Conservation (phyloP, 106 monocot genomes). For the Amphibolis antarctica region DNA sequence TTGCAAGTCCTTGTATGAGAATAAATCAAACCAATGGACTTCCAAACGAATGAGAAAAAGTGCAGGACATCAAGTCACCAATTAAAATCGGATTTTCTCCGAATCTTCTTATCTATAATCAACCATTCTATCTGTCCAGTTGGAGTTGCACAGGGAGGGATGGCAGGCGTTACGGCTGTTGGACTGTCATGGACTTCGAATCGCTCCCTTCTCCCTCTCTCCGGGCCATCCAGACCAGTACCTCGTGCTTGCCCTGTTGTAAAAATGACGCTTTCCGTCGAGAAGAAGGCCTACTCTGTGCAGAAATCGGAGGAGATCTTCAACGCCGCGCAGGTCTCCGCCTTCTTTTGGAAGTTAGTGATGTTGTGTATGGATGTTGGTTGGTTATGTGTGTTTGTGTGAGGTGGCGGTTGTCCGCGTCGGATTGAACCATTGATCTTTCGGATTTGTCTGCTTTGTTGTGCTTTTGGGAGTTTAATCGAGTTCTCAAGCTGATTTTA, state of each 20-base stretch:
- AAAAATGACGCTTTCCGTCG: slow-evolving; percentile 48
- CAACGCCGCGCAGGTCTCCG: slow-evolving; percentile 64
- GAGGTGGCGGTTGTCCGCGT: background rate
- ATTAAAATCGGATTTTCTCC: no score
- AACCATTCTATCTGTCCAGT: no score
- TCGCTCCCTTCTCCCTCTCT: slow-evolving; percentile 12
- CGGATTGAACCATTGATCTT: background rate
- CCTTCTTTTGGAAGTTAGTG: background rate
- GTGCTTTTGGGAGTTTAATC: background rate
- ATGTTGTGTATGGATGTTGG: background rate
- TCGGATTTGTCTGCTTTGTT: background rate
- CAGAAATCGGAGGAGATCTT: slow-evolving; percentile 82
- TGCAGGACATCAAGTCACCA: no score
- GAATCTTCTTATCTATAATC: no score
- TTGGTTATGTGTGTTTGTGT: background rate
- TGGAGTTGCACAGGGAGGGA: no score
- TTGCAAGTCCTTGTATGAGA: no score
- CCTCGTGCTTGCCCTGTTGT: slow-evolving; percentile 15
- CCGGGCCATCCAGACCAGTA: slow-evolving; percentile 7
- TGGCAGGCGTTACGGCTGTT: slow-evolving; percentile 25
- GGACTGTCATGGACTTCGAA: slow-evolving; percentile 36
- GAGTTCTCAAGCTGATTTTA: background rate
- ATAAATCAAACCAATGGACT: no score
- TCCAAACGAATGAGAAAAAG: no score
- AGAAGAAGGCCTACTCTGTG: slow-evolving; percentile 42